Evolutionary conservation across 192 early-diverging fungal genomes (phyloP), one percentile per base, ranked within the genome.

Genomic region (Cetraspora pellucida): DNA sequence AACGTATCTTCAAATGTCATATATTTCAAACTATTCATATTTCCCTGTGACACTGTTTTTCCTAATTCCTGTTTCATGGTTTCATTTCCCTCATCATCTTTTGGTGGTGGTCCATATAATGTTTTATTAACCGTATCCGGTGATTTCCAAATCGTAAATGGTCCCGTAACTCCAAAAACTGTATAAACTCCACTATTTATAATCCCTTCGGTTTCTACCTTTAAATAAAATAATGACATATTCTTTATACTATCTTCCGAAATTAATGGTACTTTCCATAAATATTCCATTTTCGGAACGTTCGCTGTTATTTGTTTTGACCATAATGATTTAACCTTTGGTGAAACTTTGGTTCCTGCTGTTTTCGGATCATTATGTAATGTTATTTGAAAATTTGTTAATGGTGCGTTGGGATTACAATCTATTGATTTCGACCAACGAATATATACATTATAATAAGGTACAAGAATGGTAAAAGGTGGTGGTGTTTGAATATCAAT

Each of bases 151-250:
- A 65, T 65, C 2, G 30, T 65, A 13, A 65, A 43, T n/a, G 63
- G 63, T 10, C 31, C 63, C 6, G 31, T 65, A 11, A 43, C 31
- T 43, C 31, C 63, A 16, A 65, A 65, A 65, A 65, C 63, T 3
- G 63, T 65, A 65, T 65, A 65, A 1, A 65, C 17, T 43, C 63
- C 63, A 65, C 63, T 65, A 65, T 65, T 65, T 19, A 65, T 37
- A 6, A 44, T 43, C 9, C 31, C 43, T 65, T 65, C 31, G 3
- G 63, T 65, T 44, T 31, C 28, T 37, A 65, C n/a, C 11, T 30
- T 19, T 25, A 65, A 9, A 45, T 65, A 65, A 65, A 44, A 65
- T 45, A 65, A 65, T 3, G 31, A 44, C 13, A 65, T 65, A 19
- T 65, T 65, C 37, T 65, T 65, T 10, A 65, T 25, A 3, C 9